Evolutionary conservation across 768 basidiomycete species (phyloP).

Genomic region (Boletus rex-veris): DNA sequence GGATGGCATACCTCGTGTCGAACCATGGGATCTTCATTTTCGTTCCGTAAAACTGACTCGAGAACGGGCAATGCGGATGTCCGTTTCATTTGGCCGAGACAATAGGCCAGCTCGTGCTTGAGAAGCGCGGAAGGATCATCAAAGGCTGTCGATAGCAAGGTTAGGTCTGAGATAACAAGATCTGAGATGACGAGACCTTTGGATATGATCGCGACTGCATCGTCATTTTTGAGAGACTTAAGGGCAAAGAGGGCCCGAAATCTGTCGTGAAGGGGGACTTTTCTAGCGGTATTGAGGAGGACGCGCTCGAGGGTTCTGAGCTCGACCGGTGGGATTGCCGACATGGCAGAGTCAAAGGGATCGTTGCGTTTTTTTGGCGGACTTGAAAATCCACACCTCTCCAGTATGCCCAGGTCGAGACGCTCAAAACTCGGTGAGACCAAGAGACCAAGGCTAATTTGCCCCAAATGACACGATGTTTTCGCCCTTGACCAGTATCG

Average conservation of each 20-base stretch:
- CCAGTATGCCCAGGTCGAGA: constrained; percentile 82
- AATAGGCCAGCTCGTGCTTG: constrained; percentile 97
- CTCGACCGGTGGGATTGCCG: constrained; percentile 44
- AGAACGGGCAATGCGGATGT: constrained; percentile 73
- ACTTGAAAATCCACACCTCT: constrained; percentile 40
- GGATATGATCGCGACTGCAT: constrained; percentile 81
- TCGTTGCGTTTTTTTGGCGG: constrained; percentile 36
- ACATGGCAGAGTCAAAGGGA: constrained; percentile 24
- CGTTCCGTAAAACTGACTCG: constrained; percentile 68
- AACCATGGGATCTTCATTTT: constrained; percentile 88
- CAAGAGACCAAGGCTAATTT: background rate
- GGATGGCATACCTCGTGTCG: constrained; percentile 76
- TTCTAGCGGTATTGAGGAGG: constrained; percentile 73
- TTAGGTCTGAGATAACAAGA: background rate
- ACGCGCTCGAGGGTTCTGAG: constrained; percentile 67
- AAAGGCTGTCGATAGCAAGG: constrained; percentile 54
- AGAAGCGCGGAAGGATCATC: constrained; percentile 82
- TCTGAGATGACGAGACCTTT: constrained; percentile 52
- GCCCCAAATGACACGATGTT: constrained; percentile 9
- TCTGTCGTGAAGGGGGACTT: constrained; percentile 76
- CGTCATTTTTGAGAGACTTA: constrained; percentile 74
- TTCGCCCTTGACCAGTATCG: constrained; percentile 55
- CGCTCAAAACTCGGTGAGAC: constrained; percentile 80
- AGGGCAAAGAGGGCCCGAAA: constrained; percentile 92
- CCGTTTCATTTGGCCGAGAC: constrained; percentile 87